Evolutionary conservation across 2,329 filamentous ascomycete species (phyloP), one percentile per base, ranked within the genome.

Genomic region (Curvularia hawaiiensis): DNA sequence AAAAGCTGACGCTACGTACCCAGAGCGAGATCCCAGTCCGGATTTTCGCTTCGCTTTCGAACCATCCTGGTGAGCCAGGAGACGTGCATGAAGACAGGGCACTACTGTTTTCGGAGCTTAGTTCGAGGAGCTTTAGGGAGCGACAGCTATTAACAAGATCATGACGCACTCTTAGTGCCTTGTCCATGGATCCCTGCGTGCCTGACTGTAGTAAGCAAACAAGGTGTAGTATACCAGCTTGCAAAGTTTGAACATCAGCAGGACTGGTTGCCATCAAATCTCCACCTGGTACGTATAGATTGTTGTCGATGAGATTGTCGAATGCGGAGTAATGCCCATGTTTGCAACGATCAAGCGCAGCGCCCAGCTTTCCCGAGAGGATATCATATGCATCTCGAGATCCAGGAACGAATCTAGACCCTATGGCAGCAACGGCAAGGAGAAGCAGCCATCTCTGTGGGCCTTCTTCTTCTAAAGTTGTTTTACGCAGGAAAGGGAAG

Each of bases 401-500:
- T 22, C 46, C 43, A 9, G 57, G 26, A 52, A 60, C 44, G 45
- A 66, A 72, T 35, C 62, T 68, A 20, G 68, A 66, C 10, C 71
- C 73, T 2, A 74, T 58, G 33, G 67, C 59, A 9, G 62, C 64
- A n/a, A 74, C 58, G 8, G 70, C 70, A 18, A 74, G 55, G 16
- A 68, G 55, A 10, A 72, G 59, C 10, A 69, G 51, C 57, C 62
- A 66, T 12, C 66, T 43, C 20, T 26, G 30, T 35, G 8, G 59
- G 31, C 22, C 50, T 28, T 38, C 54, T 38, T 50, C 43, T 35
- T 28, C 31, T 43, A 72, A 63, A 4, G 59, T 65, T 0, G 60
- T 60, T 28, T 43, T 52, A 44, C 74, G 71, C 9, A 74, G 48
- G 41, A 75, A 69, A 3, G 73, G 72, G 16, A 75, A 61, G 12